Evolutionary conservation across 345 rosid species (phyloP).

Genomic region (Fremontodendron californicum): DNA sequence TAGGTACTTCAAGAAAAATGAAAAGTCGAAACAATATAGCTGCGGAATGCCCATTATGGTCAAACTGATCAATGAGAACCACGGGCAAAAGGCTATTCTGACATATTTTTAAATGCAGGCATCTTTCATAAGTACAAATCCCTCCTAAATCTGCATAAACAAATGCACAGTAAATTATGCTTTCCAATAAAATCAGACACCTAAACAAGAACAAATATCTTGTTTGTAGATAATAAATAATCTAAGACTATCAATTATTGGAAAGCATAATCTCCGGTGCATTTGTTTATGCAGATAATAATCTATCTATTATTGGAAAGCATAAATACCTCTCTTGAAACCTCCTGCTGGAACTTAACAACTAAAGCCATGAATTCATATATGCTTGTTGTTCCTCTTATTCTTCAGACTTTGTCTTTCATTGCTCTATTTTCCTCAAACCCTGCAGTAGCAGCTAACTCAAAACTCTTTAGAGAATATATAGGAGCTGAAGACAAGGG

Average conservation of each 20-base stretch:
- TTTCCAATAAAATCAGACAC: background rate
- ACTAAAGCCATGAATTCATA: constrained; percentile 23
- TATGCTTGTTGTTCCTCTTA: constrained; percentile 10
- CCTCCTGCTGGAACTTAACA: background rate
- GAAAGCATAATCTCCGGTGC: no score
- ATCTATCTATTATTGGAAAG: no score
- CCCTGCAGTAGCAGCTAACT: constrained; percentile 33
- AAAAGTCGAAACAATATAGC: no score
- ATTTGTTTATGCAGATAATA: no score
- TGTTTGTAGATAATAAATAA: background rate
- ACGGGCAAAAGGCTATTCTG: background rate
- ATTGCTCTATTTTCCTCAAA: constrained; percentile 14
- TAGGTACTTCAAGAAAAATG: no score
- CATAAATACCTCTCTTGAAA: background rate
- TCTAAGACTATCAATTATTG: background rate
- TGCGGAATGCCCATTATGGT: background rate
- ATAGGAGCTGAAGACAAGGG: constrained; percentile 51
- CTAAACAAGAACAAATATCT: background rate
- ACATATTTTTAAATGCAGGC: background rate
- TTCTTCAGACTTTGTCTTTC: constrained; percentile 19
- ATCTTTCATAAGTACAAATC: no score
- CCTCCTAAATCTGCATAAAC: background rate
- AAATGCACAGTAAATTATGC: background rate
- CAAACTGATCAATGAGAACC: background rate
- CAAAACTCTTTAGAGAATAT: constrained; percentile 53